Base-by-base conservation (phyloP, 805 yeast genomes). In the Metschnikowia bowlesiae region DNA sequence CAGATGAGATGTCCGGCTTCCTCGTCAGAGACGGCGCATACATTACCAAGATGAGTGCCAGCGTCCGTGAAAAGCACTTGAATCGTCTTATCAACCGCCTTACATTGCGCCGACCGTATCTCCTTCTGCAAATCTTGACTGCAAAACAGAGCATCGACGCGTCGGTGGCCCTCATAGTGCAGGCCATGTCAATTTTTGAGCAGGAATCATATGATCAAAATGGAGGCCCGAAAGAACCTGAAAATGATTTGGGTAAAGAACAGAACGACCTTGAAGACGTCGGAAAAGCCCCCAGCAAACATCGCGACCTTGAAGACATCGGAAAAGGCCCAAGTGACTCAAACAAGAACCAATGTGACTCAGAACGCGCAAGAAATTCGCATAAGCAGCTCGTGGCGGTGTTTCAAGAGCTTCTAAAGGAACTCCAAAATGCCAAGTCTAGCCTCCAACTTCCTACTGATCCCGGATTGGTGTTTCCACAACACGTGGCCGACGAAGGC, bases 1-100 rank as follows among this genome's bases (percentile, higher is more conserved):
- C 78, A 49, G 85, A 82, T 50, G 66, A 73, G 2, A 64, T 84
- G 13, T 83, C 83, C 52, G 92, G 92, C 0, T 72, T 81, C 1
- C 62, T 85, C 0, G 78, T 80, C 0, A 64, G 91, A 46, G 75
- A 73, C 47, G 83, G 84, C 6, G 73, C 77, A 10, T 75, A 75
- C 53, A 69, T 85, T 5, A 70, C 77, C 1, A 78, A 78, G 31
- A 62, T 84, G 53, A 74, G 73, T 47, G 75, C 67, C 50, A 59
- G 58, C 46, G 62, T 77, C 48, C 74, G 70, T 55, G 80, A 74
- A 58, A 76, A 67, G 49, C 65, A 62, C 51, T 68, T 70, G 53
- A 72, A 63, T 55, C 63, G 69, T 52, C 62, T 62, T 49, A 57
- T 79, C 26, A 56, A 51, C 44, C 52, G 58, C 18, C 48, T 72